Evolutionary conservation across 768 basidiomycete species (phyloP), one percentile per base, ranked within the genome.

Genomic region (Naganishia onofrii): DNA sequence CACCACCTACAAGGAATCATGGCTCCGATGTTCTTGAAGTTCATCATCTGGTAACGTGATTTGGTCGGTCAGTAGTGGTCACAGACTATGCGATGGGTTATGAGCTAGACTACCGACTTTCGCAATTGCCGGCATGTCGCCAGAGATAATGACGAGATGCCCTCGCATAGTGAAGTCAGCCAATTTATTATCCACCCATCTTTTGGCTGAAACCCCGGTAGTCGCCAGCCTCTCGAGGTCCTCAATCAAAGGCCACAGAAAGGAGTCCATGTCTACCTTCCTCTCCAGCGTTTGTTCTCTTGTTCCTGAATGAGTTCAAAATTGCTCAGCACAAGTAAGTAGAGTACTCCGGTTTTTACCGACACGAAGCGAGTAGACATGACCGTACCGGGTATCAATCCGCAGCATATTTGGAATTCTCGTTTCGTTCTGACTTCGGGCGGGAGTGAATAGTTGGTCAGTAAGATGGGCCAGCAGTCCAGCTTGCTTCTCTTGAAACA

Each of bases 381-480:
- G n/a, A n/a, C n/a, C 44, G 7, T 21, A 46, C 56, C 56, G 2
- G 56, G 56, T 31, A 57, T 57, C 28, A 57, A 28, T 6, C 56
- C 56, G 21, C 56, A 57, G 17, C 32, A 57, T 1, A 31, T 34
- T 8, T 31, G 56, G 29, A 7, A 31, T 32, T 57, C 56, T 21
- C 32, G 5, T 7, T 32, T 28, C 3, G 28, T 57, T 4, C 56
- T 4, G 3, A 57, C 34, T 28, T 57, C 19, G 21, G 28, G 28
- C 3, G 56, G 56, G 5, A 57, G 19, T 8, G 56, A 57, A 21
- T 57, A 57, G 56, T 57, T 57, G 8, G 56, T 57, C 12, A 34
- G 29, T 2, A 57, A 21, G 28, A 57, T 6, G 2, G 56, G 56
- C 56, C 56, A 57, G 21, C 56, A 57, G 17, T 57, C 56, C 28